Evolutionary conservation across 345 rosid species (phyloP).

Genomic region (Ceriops decandra): DNA sequence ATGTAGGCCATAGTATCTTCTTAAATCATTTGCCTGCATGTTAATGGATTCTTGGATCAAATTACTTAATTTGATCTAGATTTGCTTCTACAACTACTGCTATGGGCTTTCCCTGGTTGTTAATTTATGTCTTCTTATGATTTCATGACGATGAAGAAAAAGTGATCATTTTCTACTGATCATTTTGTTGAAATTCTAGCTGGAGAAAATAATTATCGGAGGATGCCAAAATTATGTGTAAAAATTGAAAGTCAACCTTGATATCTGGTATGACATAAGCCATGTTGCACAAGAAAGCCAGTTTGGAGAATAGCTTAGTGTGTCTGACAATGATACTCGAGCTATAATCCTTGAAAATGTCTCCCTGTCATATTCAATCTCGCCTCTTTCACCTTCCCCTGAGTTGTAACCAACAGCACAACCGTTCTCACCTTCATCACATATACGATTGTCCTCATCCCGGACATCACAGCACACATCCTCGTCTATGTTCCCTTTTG

Average conservation of each 20-base stretch:
- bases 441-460: conserved; percentile 29
- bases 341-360: conserved; percentile 52
- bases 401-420: conserved; percentile 55
- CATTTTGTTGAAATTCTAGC: neutral
- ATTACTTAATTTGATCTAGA: neutral
- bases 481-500: conserved; percentile 22
- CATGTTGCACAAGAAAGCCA: conserved; percentile 80
- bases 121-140: too few species aligned
- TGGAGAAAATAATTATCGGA: too few species aligned
- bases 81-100: neutral
- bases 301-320: conserved; percentile 62
- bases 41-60: conserved; percentile 3
- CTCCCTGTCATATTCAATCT: conserved; percentile 35
- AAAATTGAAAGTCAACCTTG: conserved; percentile 34
- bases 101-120: too few species aligned
- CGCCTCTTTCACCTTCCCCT: conserved; percentile 26
- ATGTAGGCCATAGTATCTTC: conserved; percentile 52
- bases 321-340: conserved; percentile 52
- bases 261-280: conserved; percentile 76
- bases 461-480: conserved; percentile 22
- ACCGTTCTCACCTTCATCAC: conserved; percentile 35
- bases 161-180: neutral
- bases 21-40: conserved; percentile 52
- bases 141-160: neutral
- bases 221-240: too few species aligned